Evolutionary conservation across 2,329 filamentous ascomycete species (phyloP).

Genomic region (Didymella exigua): DNA sequence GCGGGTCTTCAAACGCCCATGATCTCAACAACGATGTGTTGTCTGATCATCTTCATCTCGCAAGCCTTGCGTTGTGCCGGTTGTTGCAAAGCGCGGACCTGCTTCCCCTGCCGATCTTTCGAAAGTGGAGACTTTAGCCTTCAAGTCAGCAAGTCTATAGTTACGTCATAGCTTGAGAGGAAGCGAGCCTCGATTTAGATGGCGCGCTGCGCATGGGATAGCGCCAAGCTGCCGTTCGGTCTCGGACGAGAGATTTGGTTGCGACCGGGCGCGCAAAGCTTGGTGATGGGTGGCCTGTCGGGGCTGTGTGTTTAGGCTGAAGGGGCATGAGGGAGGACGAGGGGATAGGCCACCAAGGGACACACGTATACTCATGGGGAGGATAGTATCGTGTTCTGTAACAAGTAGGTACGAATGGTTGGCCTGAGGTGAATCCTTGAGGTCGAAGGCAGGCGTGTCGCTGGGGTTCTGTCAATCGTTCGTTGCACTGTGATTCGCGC

Average conservation of each 20-base stretch:
- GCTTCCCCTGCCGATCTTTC: slow-evolving; percentile 31
- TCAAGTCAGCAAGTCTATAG: slow-evolving; percentile 8
- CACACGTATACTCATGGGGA: background rate
- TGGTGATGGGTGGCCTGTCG: background rate
- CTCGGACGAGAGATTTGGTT: slow-evolving; percentile 1
- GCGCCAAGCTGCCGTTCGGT: slow-evolving; percentile 9
- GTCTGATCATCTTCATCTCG: slow-evolving; percentile 16
- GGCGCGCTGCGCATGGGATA: slow-evolving; percentile 1
- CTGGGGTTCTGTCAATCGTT: slow-evolving; percentile 7
- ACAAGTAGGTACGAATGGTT: slow-evolving; percentile 9
- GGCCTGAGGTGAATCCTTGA: slow-evolving; percentile 1
- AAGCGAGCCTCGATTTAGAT: slow-evolving; percentile 4
- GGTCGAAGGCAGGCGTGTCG: slow-evolving; percentile 23
- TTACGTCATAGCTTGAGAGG: slow-evolving; percentile 16
- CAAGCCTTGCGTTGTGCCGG: slow-evolving; percentile 2
- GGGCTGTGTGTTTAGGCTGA: slow-evolving; percentile 6
- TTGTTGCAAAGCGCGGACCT: slow-evolving; percentile 4
- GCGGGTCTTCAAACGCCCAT: slow-evolving; percentile 3
- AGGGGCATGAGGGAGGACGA: background rate
- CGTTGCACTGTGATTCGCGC: slow-evolving; percentile 3
- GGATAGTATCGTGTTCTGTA: background rate
- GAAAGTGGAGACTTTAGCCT: slow-evolving; percentile 6
- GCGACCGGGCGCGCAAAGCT: slow-evolving; percentile 4
- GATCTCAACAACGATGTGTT: slow-evolving; percentile 1
- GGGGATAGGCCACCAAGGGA: background rate